Base-by-base conservation (phyloP, 768 basidiomycete species). In the Mycena galericulata region DNA sequence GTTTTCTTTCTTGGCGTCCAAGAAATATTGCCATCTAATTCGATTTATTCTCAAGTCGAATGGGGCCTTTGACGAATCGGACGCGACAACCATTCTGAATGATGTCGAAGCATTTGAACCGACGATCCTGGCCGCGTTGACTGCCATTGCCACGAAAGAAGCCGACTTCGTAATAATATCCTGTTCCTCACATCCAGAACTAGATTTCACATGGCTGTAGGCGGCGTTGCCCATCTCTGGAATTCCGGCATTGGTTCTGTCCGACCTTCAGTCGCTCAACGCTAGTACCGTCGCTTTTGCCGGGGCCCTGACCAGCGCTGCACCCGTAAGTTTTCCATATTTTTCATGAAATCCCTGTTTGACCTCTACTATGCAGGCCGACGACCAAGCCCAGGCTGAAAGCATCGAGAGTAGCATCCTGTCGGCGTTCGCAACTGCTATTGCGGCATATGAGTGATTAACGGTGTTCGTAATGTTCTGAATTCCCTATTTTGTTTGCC, bases 171-270 rank as follows among this genome's bases (percentile, higher is more conserved):
- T 65, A 34, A 38, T 11, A n/a, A 3, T 41, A 18, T 5, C 20
- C 10, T n/a, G 15, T 15, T 36, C 22, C 9, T 62, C 17, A 26
- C 18, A 49, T 5, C 2, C 8, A 11, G 0, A 38, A 8, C 4
- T 47, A 10, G 6, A 3, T 24, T 36, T 64, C 34, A 65, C 38
- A 22, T 53, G 22, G 46, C n/a, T 22, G 0, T 57, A 68, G 47
- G 76, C 72, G 20, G 55, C 67, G 10, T 63, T 79, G 26, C 76
- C 79, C 47, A 70, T 81, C 49, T 75, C 74, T 49, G 77, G 76
- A 18, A 40, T 78, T 43, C 66, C 78, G 20, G 76, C 77, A 22
- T 69, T 82, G 32, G 72, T 81, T 40, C 65, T 72, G 24, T 51
- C 71, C 41, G 81, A 81, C 58, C 73, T 82, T 5, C 51, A 59